Conservation (phyloP, 192 early-diverging fungal genomes). For the Chytriomyces hyalinus region DNA sequence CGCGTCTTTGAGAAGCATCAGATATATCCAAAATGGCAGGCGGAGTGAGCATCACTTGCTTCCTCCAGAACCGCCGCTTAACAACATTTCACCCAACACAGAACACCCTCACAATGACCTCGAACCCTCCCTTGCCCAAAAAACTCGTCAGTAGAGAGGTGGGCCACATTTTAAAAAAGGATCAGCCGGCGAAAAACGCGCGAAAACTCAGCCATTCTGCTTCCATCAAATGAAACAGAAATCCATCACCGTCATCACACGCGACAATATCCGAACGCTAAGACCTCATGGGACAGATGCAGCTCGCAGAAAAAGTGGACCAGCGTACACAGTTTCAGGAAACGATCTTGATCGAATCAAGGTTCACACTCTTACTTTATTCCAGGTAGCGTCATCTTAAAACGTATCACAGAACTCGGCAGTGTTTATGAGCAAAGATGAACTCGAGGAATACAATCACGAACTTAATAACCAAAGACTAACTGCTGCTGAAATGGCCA, state of each 20-base stretch:
- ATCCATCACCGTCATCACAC: constrained; percentile 61
- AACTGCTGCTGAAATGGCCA: constrained; percentile 47
- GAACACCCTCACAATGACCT: constrained; percentile 21
- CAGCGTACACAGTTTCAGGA: constrained; percentile 9
- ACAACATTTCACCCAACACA: background rate
- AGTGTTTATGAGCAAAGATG: constrained; percentile 45
- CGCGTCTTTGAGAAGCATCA: too few relatives aligned
- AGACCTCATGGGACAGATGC: constrained; percentile 50
- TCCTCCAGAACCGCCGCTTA: too few relatives aligned
- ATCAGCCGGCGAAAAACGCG: background rate
- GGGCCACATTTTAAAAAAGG: background rate
- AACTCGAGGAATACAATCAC: constrained; percentile 43
- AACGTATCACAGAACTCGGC: constrained; percentile 8
- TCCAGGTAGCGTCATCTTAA: background rate
- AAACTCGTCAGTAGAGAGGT: constrained; percentile 15
- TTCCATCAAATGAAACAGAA: constrained; percentile 26
- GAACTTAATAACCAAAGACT: constrained; percentile 41
- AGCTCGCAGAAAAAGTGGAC: constrained; percentile 30
- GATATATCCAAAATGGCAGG: too few relatives aligned
- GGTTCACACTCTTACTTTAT: constrained; percentile 29
- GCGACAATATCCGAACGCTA: constrained; percentile 63
- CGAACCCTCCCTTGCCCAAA: background rate
- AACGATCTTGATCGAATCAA: constrained; percentile 45
- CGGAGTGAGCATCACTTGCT: too few relatives aligned
- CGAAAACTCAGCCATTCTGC: background rate